A percentile compares a stretch with the other conserved stretches of the same genome.
These are phyloP conservation scores for Neofusicoccum kwambonambiense DNA, from an alignment of 2,329 filamentous ascomycete species.

Conservation along the genomic window DNA sequence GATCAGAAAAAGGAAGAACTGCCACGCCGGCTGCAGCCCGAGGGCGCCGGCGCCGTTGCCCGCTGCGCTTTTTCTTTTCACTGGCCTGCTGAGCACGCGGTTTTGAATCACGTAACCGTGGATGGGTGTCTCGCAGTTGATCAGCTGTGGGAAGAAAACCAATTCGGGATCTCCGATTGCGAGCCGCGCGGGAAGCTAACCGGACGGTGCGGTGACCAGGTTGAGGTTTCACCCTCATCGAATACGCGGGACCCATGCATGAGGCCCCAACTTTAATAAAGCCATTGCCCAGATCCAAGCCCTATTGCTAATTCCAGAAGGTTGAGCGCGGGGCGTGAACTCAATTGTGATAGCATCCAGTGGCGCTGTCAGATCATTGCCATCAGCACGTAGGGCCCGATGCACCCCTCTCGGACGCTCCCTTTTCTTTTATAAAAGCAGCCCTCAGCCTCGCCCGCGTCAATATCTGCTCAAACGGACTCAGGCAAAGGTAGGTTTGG, in stretches of 20 bases:
- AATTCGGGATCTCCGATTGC: not conserved
- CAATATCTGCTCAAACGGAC: not conserved
- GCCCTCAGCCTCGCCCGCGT: not conserved
- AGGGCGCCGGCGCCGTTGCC: not conserved
- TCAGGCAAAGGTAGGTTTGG: not conserved
- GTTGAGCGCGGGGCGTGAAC: not conserved
- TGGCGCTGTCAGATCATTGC: not conserved
- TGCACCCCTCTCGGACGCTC: not conserved
- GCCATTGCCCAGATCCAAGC: not conserved
- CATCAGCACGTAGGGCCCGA: not conserved
- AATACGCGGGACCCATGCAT: slow-evolving; percentile 1
- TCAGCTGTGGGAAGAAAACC: not conserved
- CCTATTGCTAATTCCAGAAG: not conserved
- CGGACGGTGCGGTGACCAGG: not conserved
- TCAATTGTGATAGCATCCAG: not conserved
- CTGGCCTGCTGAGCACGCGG: not conserved
- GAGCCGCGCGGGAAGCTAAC: not conserved
- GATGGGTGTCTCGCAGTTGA: not conserved
- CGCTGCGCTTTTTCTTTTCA: not conserved
- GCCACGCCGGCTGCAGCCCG: not conserved
- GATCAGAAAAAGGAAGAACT: not conserved
- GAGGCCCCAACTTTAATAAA: slow-evolving; percentile 7
- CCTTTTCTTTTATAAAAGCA: not conserved
- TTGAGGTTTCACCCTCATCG: not conserved
- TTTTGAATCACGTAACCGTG: not conserved